Evolutionary conservation across 306 rosid genomes (phyloP), one percentile per base, ranked within the genome.

Genomic region (Cicer arietinum): DNA sequence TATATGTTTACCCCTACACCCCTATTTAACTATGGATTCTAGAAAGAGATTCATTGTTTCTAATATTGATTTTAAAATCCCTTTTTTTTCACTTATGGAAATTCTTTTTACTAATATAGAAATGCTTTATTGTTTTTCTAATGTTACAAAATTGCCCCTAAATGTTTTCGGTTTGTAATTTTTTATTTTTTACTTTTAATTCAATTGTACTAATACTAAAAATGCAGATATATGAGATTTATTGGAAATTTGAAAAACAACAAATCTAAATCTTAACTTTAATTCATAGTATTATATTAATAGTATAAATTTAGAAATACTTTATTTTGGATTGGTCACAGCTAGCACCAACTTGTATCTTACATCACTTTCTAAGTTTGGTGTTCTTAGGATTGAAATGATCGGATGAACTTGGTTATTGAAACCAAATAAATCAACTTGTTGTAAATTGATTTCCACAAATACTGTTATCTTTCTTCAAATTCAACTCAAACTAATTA

Each of bases 51-150:
- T 8, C 62, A 50, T 8, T 16, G 74, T 69, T 30, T 69, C 17
- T 69, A 51, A 48, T 69, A 69, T 51, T 69, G 61, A 51, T 35
- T 51, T 69, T 50, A 0, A 37, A 69, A 69, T 69, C 1, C n/a
- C 5, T 8, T 1, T 0, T 50, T 68, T 67, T 13, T 30, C 30
- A 50, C 0, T 69, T 69, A 69, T 51, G 47, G 62, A 51, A 47
- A 69, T 9, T 51, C 8, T 50, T 22, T 35, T 69, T 18, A 9
- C 45, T 30, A 9, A 35, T 35, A 37, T 37, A 6, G 35, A 37
- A 69, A 20, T 51, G 1, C 1, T 69, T 69, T 12, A 50, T 9
- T 51, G 10, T 51, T 22, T 35, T 69, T 51, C 61, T 52, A 51
- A 30, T 37, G 37, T 47, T 14, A 10, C n/a, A 14, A 69, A 69